A percentile compares a stretch with the other conserved stretches of the same genome.
phyloP scores from a whole-genome alignment of 192 early-diverging fungal genomes.

The Podochytrium sp. region DNA sequence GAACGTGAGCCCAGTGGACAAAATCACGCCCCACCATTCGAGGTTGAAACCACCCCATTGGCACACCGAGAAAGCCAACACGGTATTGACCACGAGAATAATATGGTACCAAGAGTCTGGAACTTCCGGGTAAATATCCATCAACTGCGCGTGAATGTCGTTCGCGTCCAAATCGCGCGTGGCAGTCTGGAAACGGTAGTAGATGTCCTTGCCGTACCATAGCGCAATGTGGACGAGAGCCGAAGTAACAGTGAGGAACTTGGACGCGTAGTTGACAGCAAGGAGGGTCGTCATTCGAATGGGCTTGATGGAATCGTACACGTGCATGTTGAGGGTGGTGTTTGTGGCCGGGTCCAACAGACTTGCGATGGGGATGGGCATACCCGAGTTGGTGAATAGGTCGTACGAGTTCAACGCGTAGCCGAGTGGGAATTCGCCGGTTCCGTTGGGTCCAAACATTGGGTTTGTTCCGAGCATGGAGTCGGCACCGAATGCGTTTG shows the following conservation, averaged over 20 bases:
- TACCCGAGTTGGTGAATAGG: slow-evolving; percentile 28
- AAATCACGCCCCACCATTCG: slow-evolving; percentile 24
- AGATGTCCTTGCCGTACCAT: slow-evolving; percentile 53
- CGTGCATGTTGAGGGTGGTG: slow-evolving; percentile 5
- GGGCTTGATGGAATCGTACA: slow-evolving; percentile 13
- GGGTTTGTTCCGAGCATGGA: slow-evolving; percentile 15
- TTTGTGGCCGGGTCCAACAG: slow-evolving; percentile 15
- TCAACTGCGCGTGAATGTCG: slow-evolving; percentile 73
- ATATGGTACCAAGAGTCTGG: slow-evolving; percentile 64
- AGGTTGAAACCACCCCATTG: slow-evolving; percentile 22
- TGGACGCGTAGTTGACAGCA: slow-evolving; percentile 30
- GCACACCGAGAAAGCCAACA: slow-evolving; percentile 14
- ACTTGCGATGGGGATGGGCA: not conserved
- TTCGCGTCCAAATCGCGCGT: slow-evolving; percentile 16
- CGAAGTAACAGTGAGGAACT: slow-evolving; percentile 57
- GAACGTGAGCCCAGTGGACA: slow-evolving; percentile 5
- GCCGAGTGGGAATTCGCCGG: slow-evolving; percentile 27
- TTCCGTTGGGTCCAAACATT: slow-evolving; percentile 20
- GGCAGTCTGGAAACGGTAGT: not conserved
- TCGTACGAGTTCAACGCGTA: slow-evolving; percentile 24
- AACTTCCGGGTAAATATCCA: slow-evolving; percentile 71
- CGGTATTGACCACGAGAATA: slow-evolving; percentile 40
- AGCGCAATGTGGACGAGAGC: slow-evolving; percentile 62
- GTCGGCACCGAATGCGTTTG: slow-evolving; percentile 38
- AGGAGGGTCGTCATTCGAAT: slow-evolving; percentile 22